Evolutionary conservation across 305 asterid genomes (phyloP), one percentile per base, ranked within the genome.

Genomic region (Fraxinus dipetala): DNA sequence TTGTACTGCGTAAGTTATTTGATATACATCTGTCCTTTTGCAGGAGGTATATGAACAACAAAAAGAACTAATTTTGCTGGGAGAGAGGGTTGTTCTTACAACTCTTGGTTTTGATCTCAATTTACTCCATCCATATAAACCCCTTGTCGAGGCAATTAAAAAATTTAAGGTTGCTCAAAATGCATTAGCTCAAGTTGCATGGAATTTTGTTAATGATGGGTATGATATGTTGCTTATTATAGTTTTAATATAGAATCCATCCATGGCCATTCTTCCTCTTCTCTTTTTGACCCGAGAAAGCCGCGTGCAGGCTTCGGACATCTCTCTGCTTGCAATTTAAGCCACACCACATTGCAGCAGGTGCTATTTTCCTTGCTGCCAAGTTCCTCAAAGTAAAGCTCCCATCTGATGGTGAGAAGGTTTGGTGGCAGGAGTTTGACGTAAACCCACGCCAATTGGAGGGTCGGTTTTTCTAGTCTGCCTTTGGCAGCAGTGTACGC

Each of bases 161-260:
- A 96, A 91, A 76, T 94, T 96, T 86, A 85, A 94, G 92, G 98
- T 96, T 90, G 98, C 99, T 82, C 95, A 96, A 89, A 93, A 93
- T 85, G 97, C 99, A 65, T 90, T 96, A 38, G 99, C 98, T 79
- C 99, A 94, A 89, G 99, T 96, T 83, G 98, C 99, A 54, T 96
- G 99, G 99, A 96, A 96, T 87, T 96, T 96, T 84, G 99, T 96
- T 83, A 96, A 96, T 80, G 99, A 96, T 94, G 99, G 99, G 99
- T 95, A 95, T 88, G 94, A 43, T 87, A 72, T 83, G 56, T 84
- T 80, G 72, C 77, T 86, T 86, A 78, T 75, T 18, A 70, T 83
- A 81, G 85, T 81, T 81, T 79, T 59, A 79, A 83, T 74, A 77
- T 86, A 63, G 78, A 85, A 89, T 84, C 84, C 90, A 84, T 88